Evolutionary conservation across 2,329 filamentous ascomycete genomes (phyloP), one percentile per base, ranked within the genome.

Genomic region (Mollisia scopiformis): DNA sequence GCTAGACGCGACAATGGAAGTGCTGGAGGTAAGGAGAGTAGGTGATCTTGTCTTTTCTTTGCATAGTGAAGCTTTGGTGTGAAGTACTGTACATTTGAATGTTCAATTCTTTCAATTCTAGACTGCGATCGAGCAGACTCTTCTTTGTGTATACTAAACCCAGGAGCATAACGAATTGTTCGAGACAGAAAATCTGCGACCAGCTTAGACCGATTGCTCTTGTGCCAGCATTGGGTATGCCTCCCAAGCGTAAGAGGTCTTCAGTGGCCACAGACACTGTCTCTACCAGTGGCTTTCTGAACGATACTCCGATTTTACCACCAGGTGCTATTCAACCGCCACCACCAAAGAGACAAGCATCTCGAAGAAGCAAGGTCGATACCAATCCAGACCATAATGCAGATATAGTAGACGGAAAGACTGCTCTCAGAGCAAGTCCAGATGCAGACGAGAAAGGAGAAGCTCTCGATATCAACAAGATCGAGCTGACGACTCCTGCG

Each of bases 361-460:
- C 66, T 14, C 65, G 64, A n/a, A 58, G 67, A 8, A 52, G 55
- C 16, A 69, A 65, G 30, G 28, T 71, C 27, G 69, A 69, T 21
- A 72, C 70, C 1, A 72, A 73, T 39, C 71, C 71, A 35, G 69
- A 73, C 47, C 63, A 69, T 23, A 72, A 73, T 62, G 46, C 62
- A 16, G 71, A 71, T 51, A 66, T 73, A 8, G 25, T 72, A 33
- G 71, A 73, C 64, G 70, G 69, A 14, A 70, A 69, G 28, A 57
- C 57, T n/a, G 70, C 71, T n/a, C 55, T 72, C 35, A 59, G 71
- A 55, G 71, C 69, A 55, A 72, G 70, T 55, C 70, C 70, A 14
- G 70, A 72, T 57, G 69, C 70, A 16, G 69, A 71, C 37, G 70
- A 70, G 57, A 57, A 64, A 16, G 69, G 66, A n/a, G 71, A 72